Base-by-base conservation (phyloP, 345 rosid genomes). In the Garcia nutans region DNA sequence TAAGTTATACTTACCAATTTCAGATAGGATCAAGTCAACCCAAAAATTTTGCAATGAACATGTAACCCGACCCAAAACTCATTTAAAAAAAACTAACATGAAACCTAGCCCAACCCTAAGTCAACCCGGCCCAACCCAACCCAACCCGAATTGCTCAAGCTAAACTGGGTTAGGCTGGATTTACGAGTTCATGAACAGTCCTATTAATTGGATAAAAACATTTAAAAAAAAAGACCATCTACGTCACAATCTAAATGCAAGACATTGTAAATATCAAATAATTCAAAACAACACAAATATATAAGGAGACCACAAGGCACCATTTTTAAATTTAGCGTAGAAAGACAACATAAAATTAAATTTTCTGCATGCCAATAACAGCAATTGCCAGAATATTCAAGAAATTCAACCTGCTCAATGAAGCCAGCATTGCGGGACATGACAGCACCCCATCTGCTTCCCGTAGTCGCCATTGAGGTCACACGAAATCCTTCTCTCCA, bases 401-500 rank as follows among this genome's bases (percentile, higher is more conserved):
- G 15, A 78, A 68, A 61, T 8, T 10, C 37, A 9, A 81, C 84
- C 84, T 81, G 84, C 42, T 81, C 78, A 69, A 75, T 76, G 70
- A 81, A 81, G 52, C 84, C 84, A 68, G 84, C 84, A 77, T 81
- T 81, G 54, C 84, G 84, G 52, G 84, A 81, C 84, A 81, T 81
- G 72, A 81, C 84, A 67, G 77, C 73, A 52, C 80, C 84, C 84
- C 84, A 81, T 23, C 84, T 74, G 58, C 78, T 72, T 68, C 80
- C 84, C 67, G 84, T 77, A 54, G 84, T 81, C 0, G 84, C 84
- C 84, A 81, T 81, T 72, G 84, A 81, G 5, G 84, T 81, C 71
- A 81, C 84, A 77, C 77, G 74, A 76, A 81, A 81, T 42, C 84
- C 84, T 77, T 81, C 84, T 69, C 74, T 81, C 84, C 84, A 81